Base-by-base conservation (phyloP, 2,329 filamentous ascomycete species). In the Claviceps digitariae region DNA sequence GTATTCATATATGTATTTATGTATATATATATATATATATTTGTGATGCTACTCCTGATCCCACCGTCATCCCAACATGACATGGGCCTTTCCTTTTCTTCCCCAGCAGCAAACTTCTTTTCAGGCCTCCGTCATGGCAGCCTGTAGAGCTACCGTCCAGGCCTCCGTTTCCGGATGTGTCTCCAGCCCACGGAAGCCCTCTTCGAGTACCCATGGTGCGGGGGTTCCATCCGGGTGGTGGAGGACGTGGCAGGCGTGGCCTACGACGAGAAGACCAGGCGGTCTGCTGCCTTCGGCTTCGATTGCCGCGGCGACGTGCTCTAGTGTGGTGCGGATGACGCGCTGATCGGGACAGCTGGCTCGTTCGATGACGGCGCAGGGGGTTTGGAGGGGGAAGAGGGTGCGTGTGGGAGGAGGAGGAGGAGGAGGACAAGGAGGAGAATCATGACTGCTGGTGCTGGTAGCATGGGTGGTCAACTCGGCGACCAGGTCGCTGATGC, bases 331-430 rank as follows among this genome's bases (percentile, higher is more conserved):
- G 53, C 93, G 77, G 29, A 98, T 90, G 17, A 98, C 87, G 49
- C 91, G 77, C 71, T 98, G 93, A 64, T 98, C 93, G 0, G 89
- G 86, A 65, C 93, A 98, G 56, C 87, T 95, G 6, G 93, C 93
- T 38, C 93, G 79, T 69, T 98, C 93, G 53, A 98, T 79, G 12
- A 98, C 90, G 1, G 91, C 90, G 62, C 91, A 96, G 0, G 91
- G 90, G 1, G 90, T 93, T n/a, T 72, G 69, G 36, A 68, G 69
- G 0, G 91, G 91, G 83, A 89, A 96, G 1, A 82, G 63, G 2
- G 56, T 58, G 53, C 73, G 67, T 12, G 59, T 31, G 8, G 21
- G n/a, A 15, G 10, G 23, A 6, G 9, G 15, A 27, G 3, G 25
- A 25, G n/a, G 25, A n/a, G 1, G 45, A 31, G 2, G 25, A n/a